Percentiles rank a stretch among this genome's conserved stretches.
phyloP scores from a whole-genome alignment of 2,329 filamentous ascomycete species.

The Fusarium sp. region DNA sequence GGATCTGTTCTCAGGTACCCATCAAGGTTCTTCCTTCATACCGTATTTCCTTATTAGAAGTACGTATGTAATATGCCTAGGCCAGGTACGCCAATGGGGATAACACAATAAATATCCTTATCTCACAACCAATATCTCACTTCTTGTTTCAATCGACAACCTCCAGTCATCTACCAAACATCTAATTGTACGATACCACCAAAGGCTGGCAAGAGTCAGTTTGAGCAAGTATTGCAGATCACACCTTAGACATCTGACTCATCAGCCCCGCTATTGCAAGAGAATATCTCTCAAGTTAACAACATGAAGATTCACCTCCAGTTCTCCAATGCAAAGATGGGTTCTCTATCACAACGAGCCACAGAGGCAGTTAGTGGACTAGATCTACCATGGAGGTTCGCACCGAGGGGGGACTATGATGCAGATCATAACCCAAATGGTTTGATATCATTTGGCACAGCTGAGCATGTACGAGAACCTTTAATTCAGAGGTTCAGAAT shows the following conservation, averaged over 20 bases:
- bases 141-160: not conserved
- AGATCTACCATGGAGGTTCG: constrained; percentile 48
- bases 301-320: constrained; percentile 25
- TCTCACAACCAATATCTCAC: not conserved
- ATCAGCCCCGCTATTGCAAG: constrained; percentile 20
- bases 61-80: not conserved
- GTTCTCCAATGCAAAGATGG: constrained; percentile 9
- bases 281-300: not conserved
- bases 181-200: not conserved
- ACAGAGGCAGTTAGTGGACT: constrained; percentile 37
- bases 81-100: too few species aligned
- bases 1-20: not conserved
- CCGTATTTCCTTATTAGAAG: not conserved
- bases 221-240: not conserved
- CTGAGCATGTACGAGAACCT: constrained; percentile 54
- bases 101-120: not conserved
- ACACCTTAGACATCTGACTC: constrained; percentile 14
- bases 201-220: not conserved
- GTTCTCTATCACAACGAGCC: constrained; percentile 38
- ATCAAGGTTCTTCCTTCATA: constrained; percentile 17
- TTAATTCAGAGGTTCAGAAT: not conserved
- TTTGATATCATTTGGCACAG: constrained; percentile 58
- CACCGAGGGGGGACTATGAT: constrained; percentile 49
- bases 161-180: not conserved
- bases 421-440: constrained; percentile 51